Evolutionary conservation across 129 eudicot genomes (phyloP), one percentile per base, ranked within the genome.

Genomic region (Gnaphalium uliginosum): DNA sequence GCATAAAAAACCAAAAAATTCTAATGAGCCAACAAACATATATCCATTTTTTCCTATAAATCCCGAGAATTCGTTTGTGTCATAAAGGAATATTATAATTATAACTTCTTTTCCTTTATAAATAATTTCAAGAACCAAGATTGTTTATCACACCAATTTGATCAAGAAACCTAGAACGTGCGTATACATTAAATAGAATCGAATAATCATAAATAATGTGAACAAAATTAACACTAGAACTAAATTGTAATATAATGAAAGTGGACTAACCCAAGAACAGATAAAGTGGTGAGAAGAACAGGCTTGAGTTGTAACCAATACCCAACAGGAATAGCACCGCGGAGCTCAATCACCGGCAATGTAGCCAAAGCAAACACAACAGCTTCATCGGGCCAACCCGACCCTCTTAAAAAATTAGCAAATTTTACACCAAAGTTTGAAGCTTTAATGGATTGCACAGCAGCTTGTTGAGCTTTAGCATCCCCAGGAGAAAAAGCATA

Each of bases 251-350:
- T 7, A 8, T 11, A 4, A 19, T 62, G 62, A 48, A 83, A 76
- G 71, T 66, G 51, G 60, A 83, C 96, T 89, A 76, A 89, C 96
- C 96, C 98, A 69, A 87, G 85, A 84, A 89, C 81, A 66, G 96
- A 83, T 39, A 89, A 89, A 27, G 75, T 80, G 57, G 93, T 87
- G n/a, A 89, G 78, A 59, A 81, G 13, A 24, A 76, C 30, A 71
- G 93, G 98, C 51, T 86, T 86, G 73, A 92, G 79, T 41, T 92
- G 96, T 79, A 93, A 65, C 97, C 98, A 93, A 75, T 93, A 93
- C 50, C 98, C 98, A 84, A 93, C 98, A 67, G 97, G 98, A 87
- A 93, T 93, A 23, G 97, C 98, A 15, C 97, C 98, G 69, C 98
- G 98, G 50, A 93, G 98, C 88, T 93, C 98, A 82, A 93, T 86